Percentiles rank a stretch among this genome's conserved stretches.
phyloP scores from a whole-genome alignment of 176 grass and related monocot genomes.

The Phragmites australis region DNA sequence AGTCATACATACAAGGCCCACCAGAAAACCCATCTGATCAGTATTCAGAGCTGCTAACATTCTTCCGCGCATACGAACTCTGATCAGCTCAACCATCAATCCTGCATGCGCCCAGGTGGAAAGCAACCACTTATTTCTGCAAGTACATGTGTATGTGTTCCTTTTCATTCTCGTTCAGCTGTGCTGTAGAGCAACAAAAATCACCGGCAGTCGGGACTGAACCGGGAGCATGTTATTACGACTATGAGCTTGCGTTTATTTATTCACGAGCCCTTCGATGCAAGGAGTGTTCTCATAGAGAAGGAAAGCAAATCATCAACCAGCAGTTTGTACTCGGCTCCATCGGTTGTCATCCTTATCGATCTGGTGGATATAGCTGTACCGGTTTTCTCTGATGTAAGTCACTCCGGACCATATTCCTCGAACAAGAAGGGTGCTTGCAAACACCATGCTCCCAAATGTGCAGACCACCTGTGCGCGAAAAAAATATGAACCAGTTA shows the following conservation, averaged over 20 bases:
- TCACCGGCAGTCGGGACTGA: not conserved
- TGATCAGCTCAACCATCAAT: not conserved
- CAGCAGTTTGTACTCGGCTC: constrained; percentile 66
- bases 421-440: constrained; percentile 84
- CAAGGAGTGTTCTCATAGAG: not conserved
- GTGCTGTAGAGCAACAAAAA: constrained; percentile 12
- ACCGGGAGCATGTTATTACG: constrained; percentile 15
- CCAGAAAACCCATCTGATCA: not conserved
- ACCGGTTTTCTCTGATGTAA: constrained; percentile 75
- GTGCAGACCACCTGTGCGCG: constrained; percentile 80
- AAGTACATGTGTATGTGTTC: not conserved
- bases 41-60: not conserved
- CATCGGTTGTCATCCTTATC: constrained; percentile 66
- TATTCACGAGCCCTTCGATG: not conserved
- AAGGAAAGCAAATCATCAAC: constrained; percentile 41
- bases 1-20: not conserved
- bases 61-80: not conserved
- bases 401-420: constrained; percentile 87
- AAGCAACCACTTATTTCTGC: constrained; percentile 3
- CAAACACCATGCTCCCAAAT: constrained; percentile 92
- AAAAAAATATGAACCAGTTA: not conserved
- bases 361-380: constrained; percentile 71
- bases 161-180: not conserved
- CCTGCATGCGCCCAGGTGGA: not conserved
- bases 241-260: not conserved